These are phyloP conservation scores for Volvox carteri DNA, from an alignment of 163 green algal species.

Conservation along the genomic window DNA sequence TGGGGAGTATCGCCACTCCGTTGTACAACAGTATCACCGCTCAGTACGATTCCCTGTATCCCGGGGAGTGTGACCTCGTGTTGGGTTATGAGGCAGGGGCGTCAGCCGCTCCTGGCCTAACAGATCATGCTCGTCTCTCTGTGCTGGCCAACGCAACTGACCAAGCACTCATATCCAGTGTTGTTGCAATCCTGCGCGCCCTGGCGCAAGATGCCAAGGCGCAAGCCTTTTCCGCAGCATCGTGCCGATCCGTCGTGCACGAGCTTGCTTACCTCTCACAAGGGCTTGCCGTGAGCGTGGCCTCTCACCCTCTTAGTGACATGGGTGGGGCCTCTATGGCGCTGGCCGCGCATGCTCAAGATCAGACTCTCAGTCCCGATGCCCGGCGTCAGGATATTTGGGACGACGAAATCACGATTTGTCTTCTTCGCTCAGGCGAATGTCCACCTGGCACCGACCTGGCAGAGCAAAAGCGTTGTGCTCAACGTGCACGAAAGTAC, in stretches of 20 bases:
- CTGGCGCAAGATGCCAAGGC: too few relatives aligned
- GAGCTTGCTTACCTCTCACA: too few relatives aligned
- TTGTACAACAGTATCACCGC: not conserved
- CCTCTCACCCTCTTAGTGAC: not conserved
- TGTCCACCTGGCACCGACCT: too few relatives aligned
- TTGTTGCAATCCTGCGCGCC: too few relatives aligned
- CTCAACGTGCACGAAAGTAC: not conserved
- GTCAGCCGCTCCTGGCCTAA: not conserved
- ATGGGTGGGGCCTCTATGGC: not conserved
- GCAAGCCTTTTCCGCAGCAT: too few relatives aligned
- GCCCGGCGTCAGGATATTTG: not conserved
- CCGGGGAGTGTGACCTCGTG: constrained; percentile 3
- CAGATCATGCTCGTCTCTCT: not conserved
- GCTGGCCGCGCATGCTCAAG: too few relatives aligned
- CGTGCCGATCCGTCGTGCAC: too few relatives aligned
- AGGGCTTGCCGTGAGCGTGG: too few relatives aligned
- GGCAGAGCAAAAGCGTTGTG: not conserved
- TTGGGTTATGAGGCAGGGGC: not conserved
- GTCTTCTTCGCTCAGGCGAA: not conserved
- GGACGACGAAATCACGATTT: not conserved
- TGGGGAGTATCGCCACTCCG: not conserved
- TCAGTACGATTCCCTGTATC: not conserved
- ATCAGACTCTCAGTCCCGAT: not conserved
- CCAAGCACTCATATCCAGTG: too few relatives aligned
- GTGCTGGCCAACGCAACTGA: too few relatives aligned